Evolutionary conservation across 1,284 basidiomycete genomes (phyloP).

Genomic region (Cystobasidium slooffiae): DNA sequence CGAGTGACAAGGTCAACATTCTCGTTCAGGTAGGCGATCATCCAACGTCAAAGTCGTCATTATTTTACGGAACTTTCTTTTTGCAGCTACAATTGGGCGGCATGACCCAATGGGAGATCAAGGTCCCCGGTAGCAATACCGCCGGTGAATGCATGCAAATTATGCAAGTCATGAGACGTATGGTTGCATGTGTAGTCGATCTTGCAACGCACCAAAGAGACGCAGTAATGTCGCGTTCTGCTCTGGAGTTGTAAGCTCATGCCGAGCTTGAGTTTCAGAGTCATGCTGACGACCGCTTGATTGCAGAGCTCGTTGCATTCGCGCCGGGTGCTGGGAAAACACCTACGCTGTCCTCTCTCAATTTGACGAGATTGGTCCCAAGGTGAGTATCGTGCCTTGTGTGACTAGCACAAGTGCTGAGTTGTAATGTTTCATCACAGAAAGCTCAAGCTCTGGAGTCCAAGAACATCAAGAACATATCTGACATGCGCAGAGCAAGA

Average conservation of each 20-base stretch:
- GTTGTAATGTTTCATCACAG: conserved; percentile 5
- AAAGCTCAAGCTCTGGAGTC: not conserved
- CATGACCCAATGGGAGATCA: conserved; percentile 45
- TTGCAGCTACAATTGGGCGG: conserved; percentile 48
- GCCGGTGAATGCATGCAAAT: conserved; percentile 44
- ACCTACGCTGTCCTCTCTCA: conserved; percentile 55
- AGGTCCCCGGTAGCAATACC: conserved; percentile 46
- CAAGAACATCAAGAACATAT: conserved; percentile 42
- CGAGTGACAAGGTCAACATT: conserved; percentile 48
- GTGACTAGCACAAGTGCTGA: not conserved
- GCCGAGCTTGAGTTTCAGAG: not conserved
- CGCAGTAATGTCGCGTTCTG: conserved; percentile 39
- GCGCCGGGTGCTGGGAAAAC: conserved; percentile 56
- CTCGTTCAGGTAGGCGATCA: not conserved
- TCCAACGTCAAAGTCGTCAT: not conserved
- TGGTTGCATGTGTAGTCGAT: conserved; percentile 51
- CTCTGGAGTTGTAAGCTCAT: conserved; percentile 49
- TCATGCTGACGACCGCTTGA: not conserved
- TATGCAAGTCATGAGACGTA: conserved; percentile 44
- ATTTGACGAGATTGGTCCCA: conserved; percentile 55
- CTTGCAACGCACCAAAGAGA: conserved; percentile 47
- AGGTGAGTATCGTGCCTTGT: conserved; percentile 17
- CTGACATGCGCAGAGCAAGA: conserved; percentile 41
- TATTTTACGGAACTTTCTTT: conserved; percentile 42
- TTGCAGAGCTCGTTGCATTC: conserved; percentile 53